Percentiles rank a stretch among this genome's conserved stretches.
Evolutionary conservation across 495 filamentous ascomycete species (phyloP).

Genomic region (Penicillium paradoxum): DNA sequence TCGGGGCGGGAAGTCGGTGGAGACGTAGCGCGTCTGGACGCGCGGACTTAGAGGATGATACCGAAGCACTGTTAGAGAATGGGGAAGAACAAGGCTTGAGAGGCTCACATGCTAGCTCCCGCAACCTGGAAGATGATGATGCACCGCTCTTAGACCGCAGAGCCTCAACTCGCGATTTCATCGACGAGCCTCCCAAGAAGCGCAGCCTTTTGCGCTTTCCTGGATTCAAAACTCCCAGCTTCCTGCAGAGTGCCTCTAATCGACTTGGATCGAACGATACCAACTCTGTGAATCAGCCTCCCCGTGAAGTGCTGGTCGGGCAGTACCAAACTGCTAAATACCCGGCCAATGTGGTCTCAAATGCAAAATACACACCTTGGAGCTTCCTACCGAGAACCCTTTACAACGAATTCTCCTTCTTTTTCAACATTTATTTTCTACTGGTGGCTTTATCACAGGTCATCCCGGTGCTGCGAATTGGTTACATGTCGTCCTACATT

Average conservation of each 20-base stretch:
- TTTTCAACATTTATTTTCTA: constrained; percentile 99
- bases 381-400: constrained; percentile 90
- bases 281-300: constrained; percentile 29
- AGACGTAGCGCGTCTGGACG: constrained; percentile 41
- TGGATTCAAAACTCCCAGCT: constrained; percentile 21
- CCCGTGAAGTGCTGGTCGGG: constrained; percentile 41
- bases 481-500: constrained; percentile 91
- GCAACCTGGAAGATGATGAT: constrained; percentile 54
- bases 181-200: constrained; percentile 23
- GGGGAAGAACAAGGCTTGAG: constrained; percentile 37
- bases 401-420: constrained; percentile 99
- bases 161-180: constrained; percentile 27
- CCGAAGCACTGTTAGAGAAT: constrained; percentile 52
- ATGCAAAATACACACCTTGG: constrained; percentile 97
- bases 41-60: constrained; percentile 49
- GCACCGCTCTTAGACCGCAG: constrained; percentile 55
- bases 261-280: constrained; percentile 12
- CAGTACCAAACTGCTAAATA: constrained; percentile 42
- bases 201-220: constrained; percentile 28
- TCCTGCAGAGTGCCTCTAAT: constrained; percentile 18
- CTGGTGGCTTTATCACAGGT: constrained; percentile 91
- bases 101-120: constrained; percentile 46
- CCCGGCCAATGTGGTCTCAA: constrained; percentile 76
- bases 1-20: constrained; percentile 61
- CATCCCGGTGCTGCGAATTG: constrained; percentile 82